Percentiles rank a stretch among this genome's conserved stretches.
Evolutionary conservation across 2,329 filamentous ascomycete species (phyloP).

Genomic region (Xylariaceae sp.): DNA sequence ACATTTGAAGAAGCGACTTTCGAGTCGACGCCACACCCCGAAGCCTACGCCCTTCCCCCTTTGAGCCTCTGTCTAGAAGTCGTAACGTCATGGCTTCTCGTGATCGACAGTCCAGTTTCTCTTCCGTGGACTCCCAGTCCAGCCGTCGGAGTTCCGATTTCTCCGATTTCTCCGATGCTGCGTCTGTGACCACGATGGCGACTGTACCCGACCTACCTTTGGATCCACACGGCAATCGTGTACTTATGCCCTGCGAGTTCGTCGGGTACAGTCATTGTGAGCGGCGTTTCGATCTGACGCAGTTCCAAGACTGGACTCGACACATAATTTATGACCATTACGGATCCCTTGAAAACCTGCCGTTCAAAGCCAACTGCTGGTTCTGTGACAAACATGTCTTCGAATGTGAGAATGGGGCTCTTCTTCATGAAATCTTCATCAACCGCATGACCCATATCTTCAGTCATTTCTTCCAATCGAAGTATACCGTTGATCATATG

Average conservation of each 20-base stretch:
- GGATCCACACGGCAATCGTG: neutral
- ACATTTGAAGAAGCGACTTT: neutral
- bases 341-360: conserved; percentile 29
- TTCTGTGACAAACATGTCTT: conserved; percentile 43
- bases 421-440: conserved; percentile 29
- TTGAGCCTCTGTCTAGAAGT: neutral
- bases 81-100: conserved; percentile 1
- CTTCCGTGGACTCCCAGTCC: conserved; percentile 1
- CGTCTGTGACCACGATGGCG: neutral
- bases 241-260: conserved; percentile 44
- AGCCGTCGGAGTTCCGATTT: neutral
- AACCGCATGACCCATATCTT: conserved; percentile 47
- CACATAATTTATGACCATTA: conserved; percentile 40
- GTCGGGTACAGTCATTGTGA: conserved; percentile 34
- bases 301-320: conserved; percentile 40
- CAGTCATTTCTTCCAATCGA: conserved; percentile 35
- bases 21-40: neutral
- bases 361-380: conserved; percentile 41
- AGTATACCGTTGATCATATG: conserved; percentile 43
- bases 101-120: neutral
- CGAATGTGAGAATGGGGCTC: conserved; percentile 18
- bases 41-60: neutral
- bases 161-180: neutral
- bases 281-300: conserved; percentile 34
- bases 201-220: neutral